Percentiles rank a stretch among this genome's conserved stretches.
These are phyloP conservation scores for Thermothielavioides terrestris DNA, from an alignment of 495 filamentous ascomycete species.

Conservation along the genomic window DNA sequence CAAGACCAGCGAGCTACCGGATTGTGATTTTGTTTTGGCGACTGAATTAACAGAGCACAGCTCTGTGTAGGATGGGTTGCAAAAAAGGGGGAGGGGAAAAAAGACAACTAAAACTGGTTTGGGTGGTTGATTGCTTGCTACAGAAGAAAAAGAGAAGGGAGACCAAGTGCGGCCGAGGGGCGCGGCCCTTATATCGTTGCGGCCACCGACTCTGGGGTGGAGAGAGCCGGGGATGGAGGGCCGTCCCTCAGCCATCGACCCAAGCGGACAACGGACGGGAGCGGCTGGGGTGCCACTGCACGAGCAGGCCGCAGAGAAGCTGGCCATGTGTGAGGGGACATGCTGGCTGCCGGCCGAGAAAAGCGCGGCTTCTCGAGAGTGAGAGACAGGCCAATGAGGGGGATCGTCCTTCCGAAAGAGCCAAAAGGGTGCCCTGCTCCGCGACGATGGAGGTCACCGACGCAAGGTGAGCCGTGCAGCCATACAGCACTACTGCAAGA, in stretches of 20 bases:
- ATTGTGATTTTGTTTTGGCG: conserved; percentile 31
- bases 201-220: conserved; percentile 17
- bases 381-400: conserved; percentile 25
- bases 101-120: conserved; percentile 52
- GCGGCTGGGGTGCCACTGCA: neutral
- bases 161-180: conserved; percentile 28
- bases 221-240: conserved; percentile 18
- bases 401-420: conserved; percentile 7
- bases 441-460: conserved; percentile 24
- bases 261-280: too few relatives aligned
- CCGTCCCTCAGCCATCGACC: too few relatives aligned
- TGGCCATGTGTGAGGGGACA: conserved; percentile 5
- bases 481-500: conserved; percentile 29
- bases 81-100: conserved; percentile 42
- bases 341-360: conserved; percentile 11
- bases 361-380: conserved; percentile 5
- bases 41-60: conserved; percentile 47
- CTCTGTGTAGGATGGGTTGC: conserved; percentile 41
- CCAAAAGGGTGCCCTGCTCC: too few relatives aligned
- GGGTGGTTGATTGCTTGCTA: conserved; percentile 67
- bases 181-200: conserved; percentile 41
- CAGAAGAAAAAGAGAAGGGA: conserved; percentile 49
- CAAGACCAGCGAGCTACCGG: conserved; percentile 41
- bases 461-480: conserved; percentile 16
- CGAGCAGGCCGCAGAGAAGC: neutral